Base-by-base conservation (phyloP, 495 filamentous ascomycete genomes). In the Lasiosphaeriaceae sp. region DNA sequence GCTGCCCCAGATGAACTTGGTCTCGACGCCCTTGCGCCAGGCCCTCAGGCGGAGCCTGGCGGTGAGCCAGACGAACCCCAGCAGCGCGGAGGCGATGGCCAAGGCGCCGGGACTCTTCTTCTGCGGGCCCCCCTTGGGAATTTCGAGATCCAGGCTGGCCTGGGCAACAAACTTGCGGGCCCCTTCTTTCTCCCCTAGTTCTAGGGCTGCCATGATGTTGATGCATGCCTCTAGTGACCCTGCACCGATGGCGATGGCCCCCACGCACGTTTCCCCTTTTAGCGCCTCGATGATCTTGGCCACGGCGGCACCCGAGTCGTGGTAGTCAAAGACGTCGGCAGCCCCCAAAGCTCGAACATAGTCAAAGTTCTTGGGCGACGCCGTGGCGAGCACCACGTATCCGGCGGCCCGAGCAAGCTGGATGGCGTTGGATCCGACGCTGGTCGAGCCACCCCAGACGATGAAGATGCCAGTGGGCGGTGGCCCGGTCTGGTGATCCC, bases 351-450 rank as follows among this genome's bases (percentile, higher is more conserved):
- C 59, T 58, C 75, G 77, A 37, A 81, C 66, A 51, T 75, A 77
- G 0, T 75, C 75, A 37, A 80, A 76, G 64, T 88, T 88, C 58
- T 74, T 74, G 1, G 70, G 66, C 1, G 77, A 80, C 0, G 80
- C 72, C 0, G 83, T 85, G 0, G 79, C 70, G 47, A 86, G 66
- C 2, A 88, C 85, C 12, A 81, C 76, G 23, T 79, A 79, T 2
- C 86, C 86, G 0, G 85, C 74, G 0, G 80, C 78, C 1, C 70
- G 68, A 4, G 81, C 83, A 20, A 86, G 77, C 63, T 89, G 87
- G 53, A 87, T 84, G 0, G 80, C 82, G 52, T 77, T 79, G 64
- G 74, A 70, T 11, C 86, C 86, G 6, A 88, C 80, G 29, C 78
- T 80, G 2, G 75, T 72, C 3, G 79, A 74, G 31, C 83, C 86